Conservation (phyloP, 1,284 basidiomycete species). For the Nidula niveotomentosa region DNA sequence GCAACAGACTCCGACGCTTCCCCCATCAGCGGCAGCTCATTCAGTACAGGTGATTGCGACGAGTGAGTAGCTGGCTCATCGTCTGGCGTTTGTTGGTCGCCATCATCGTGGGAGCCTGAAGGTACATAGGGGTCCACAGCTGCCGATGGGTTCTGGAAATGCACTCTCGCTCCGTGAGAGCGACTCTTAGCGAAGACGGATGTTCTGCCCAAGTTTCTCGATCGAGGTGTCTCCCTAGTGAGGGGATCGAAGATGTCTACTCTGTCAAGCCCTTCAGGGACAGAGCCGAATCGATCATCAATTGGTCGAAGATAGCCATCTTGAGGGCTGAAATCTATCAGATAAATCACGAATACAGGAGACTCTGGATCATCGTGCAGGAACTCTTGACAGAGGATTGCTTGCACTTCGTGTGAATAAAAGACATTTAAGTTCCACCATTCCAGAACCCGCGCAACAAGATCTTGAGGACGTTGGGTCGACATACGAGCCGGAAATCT, state of each 20-base stretch:
- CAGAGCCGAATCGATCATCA: constrained; percentile 6
- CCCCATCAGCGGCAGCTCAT: no score
- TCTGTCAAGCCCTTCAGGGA: constrained; percentile 1
- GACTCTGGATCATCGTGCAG: constrained; percentile 6
- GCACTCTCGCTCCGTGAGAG: background rate
- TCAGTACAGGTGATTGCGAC: no score
- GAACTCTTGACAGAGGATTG: constrained; percentile 8
- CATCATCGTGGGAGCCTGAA: no score
- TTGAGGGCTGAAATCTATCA: constrained; percentile 2
- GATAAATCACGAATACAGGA: constrained; percentile 5
- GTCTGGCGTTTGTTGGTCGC: no score
- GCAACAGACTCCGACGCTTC: no score
- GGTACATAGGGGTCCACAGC: background rate
- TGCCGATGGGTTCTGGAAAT: background rate
- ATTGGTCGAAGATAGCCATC: background rate
- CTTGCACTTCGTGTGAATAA: background rate
- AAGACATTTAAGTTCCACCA: constrained; percentile 6
- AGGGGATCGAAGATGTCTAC: constrained; percentile 5
- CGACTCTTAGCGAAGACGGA: background rate
- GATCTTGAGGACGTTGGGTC: background rate
- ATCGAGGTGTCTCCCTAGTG: background rate
- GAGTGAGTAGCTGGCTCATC: no score
- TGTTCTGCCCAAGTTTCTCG: background rate
- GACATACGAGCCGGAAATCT: background rate
- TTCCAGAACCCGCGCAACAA: background rate